Conservation (phyloP, 2,329 filamentous ascomycete genomes). For the Xylariaceae sp. region DNA sequence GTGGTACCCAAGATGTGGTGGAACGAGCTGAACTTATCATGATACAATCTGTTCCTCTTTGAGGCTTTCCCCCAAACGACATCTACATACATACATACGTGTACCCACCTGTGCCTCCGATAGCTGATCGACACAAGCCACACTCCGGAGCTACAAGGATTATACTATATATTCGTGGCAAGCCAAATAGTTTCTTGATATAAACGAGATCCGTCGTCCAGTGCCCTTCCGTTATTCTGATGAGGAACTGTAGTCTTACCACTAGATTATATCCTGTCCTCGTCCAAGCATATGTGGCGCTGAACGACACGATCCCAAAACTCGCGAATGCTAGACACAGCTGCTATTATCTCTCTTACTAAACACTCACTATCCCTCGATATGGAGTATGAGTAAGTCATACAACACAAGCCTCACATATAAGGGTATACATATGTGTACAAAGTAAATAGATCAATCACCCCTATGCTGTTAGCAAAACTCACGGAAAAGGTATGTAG, state of each 20-base stretch:
- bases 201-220: too few relatives aligned
- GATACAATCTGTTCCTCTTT: conserved; percentile 32
- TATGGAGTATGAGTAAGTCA: not conserved
- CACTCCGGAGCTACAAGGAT: conserved; percentile 1
- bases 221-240: too few relatives aligned
- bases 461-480: not conserved
- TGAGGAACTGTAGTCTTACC: too few relatives aligned
- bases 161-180: not conserved
- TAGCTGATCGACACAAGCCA: conserved; percentile 12
- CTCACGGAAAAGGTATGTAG: not conserved
- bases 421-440: not conserved
- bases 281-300: too few relatives aligned
- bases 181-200: too few relatives aligned
- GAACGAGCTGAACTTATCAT: conserved; percentile 29
- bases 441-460: not conserved
- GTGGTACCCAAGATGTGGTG: conserved; percentile 35
- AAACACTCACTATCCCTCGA: too few relatives aligned
- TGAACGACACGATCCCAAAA: too few relatives aligned
- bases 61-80: conserved; percentile 24
- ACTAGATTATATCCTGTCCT: too few relatives aligned
- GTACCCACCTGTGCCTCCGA: conserved; percentile 10
- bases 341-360: too few relatives aligned
- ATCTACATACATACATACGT: too few relatives aligned
- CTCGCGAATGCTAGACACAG: too few relatives aligned
- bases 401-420: not conserved